Percentiles rank a stretch among this genome's conserved stretches.
Conservation (phyloP, 2,329 filamentous ascomycete genomes). For the Diaporthe vexans region DNA sequence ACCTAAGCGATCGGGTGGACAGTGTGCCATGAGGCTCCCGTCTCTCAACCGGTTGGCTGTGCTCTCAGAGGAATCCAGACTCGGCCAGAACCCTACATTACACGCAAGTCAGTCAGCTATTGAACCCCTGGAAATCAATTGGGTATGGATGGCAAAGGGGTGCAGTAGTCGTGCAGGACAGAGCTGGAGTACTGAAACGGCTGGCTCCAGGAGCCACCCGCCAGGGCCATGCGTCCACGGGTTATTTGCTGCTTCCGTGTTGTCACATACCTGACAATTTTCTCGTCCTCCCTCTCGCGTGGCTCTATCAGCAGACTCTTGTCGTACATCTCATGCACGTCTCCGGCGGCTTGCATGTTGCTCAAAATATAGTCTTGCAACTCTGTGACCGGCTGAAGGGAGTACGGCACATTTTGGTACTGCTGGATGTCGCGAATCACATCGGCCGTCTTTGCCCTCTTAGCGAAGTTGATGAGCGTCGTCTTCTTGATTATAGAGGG, state of each 20-base stretch:
- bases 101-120: conserved; percentile 43
- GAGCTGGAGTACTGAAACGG: conserved; percentile 33
- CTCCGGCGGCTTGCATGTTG: conserved; percentile 95
- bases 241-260: conserved; percentile 48
- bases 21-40: conserved; percentile 13
- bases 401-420: conserved; percentile 98
- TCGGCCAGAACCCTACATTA: conserved; percentile 69
- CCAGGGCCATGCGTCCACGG: conserved; percentile 38
- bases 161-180: conserved; percentile 33
- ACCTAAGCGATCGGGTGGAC: conserved; percentile 31
- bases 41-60: conserved; percentile 27
- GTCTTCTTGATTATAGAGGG: conserved; percentile 97
- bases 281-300: conserved; percentile 96
- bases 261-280: conserved; percentile 91
- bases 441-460: conserved; percentile 96
- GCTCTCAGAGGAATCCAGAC: conserved; percentile 69
- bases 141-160: neutral
- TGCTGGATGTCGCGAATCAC: conserved; percentile 99
- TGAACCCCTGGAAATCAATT: conserved; percentile 1
- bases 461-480: conserved; percentile 97
- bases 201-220: conserved; percentile 37
- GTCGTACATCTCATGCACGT: conserved; percentile 99
- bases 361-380: conserved; percentile 96
- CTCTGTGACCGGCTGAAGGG: conserved; percentile 88
- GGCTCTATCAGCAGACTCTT: conserved; percentile 95